Percentiles rank a stretch among this genome's conserved stretches.
Evolutionary conservation across 2,329 filamentous ascomycete genomes (phyloP).

Genomic region (Macrophomina pseudophaseolina): DNA sequence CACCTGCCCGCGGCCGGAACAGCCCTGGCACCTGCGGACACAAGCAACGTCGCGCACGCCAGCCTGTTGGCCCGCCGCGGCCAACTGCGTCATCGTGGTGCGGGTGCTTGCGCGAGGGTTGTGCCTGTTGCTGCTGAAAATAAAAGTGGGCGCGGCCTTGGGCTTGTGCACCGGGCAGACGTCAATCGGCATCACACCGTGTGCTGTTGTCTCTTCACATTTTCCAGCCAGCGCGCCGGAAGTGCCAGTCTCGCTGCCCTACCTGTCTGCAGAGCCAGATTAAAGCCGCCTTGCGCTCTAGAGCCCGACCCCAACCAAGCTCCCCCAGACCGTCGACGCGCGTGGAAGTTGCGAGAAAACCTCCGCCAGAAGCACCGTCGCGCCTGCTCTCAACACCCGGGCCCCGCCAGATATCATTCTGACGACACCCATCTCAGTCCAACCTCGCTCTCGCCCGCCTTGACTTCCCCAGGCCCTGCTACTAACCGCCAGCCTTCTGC

Average conservation of each 20-base stretch:
- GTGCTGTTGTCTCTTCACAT: conserved; percentile 25
- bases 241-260: background rate
- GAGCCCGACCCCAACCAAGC: conserved; percentile 5
- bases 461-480: background rate
- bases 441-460: conserved; percentile 1
- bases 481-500: background rate
- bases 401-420: conserved; percentile 11
- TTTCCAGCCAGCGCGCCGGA: conserved; percentile 13
- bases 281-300: background rate
- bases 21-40: background rate
- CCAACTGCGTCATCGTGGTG: conserved; percentile 11
- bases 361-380: conserved; percentile 1
- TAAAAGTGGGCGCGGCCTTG: conserved; percentile 18
- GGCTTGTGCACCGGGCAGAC: conserved; percentile 21
- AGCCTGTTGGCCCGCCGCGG: background rate
- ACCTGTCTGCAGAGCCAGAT: background rate
- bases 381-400: background rate
- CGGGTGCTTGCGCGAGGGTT: background rate
- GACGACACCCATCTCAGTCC: conserved; percentile 4
- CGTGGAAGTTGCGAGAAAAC: conserved; percentile 25
- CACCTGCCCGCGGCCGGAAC: background rate
- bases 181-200: conserved; percentile 28
- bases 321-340: conserved; percentile 18
- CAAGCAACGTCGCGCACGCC: background rate
- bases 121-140: conserved; percentile 17